phyloP scores from a whole-genome alignment of 2,329 filamentous ascomycete species.

The Dothideomycetidae sp. region DNA sequence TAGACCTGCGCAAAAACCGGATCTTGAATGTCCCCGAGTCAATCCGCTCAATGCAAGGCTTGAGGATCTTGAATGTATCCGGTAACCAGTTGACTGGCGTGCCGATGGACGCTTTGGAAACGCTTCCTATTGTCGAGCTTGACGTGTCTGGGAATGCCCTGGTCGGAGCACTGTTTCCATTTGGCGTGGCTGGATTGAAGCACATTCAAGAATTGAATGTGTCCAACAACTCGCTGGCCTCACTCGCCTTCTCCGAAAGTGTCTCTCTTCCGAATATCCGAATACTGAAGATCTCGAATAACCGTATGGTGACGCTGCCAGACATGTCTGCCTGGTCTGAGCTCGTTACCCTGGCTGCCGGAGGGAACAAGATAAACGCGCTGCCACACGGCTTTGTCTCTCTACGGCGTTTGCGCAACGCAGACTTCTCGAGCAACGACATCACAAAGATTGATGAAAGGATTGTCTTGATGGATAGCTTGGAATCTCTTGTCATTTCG shows the following conservation, averaged over 20 bases:
- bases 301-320: slow-evolving; percentile 60
- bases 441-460: slow-evolving; percentile 61
- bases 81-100: slow-evolving; percentile 62
- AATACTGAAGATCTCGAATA: slow-evolving; percentile 63
- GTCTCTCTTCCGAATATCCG: slow-evolving; percentile 59
- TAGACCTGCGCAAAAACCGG: slow-evolving; percentile 72
- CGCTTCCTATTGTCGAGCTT: slow-evolving; percentile 59
- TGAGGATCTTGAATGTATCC: slow-evolving; percentile 65
- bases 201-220: slow-evolving; percentile 64
- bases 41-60: slow-evolving; percentile 49
- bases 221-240: slow-evolving; percentile 56
- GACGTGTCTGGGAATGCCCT: slow-evolving; percentile 66
- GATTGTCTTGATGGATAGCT: slow-evolving; percentile 63
- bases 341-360: slow-evolving; percentile 58
- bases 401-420: slow-evolving; percentile 55
- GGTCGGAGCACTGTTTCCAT: slow-evolving; percentile 54
- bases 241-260: slow-evolving; percentile 32
- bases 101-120: slow-evolving; percentile 53
- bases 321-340: slow-evolving; percentile 59
- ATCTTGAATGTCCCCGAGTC: slow-evolving; percentile 55
- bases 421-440: slow-evolving; percentile 76
- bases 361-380: slow-evolving; percentile 64
- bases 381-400: slow-evolving; percentile 64
- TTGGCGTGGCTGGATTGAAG: slow-evolving; percentile 34
- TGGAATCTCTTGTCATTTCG: slow-evolving; percentile 61